Evolutionary conservation across 2,329 filamentous ascomycete species (phyloP).

Genomic region (Botryotinia convoluta): DNA sequence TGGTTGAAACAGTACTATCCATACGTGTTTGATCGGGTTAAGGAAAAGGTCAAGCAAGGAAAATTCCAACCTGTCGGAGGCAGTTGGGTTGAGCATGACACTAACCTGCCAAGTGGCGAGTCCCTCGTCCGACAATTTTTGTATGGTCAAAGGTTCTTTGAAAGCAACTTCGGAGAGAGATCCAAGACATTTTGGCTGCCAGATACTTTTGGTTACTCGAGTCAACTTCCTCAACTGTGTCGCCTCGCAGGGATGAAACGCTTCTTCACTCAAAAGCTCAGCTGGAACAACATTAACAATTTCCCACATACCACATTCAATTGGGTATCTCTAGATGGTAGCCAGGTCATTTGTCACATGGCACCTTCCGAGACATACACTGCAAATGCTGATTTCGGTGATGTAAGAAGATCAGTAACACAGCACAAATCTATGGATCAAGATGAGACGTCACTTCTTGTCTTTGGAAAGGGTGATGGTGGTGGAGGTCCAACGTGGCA

Average conservation of each 20-base stretch:
- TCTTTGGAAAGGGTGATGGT: slow-evolving; percentile 95
- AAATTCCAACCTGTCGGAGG: slow-evolving; percentile 94
- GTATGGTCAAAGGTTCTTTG: slow-evolving; percentile 92
- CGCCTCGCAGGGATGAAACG: slow-evolving; percentile 92
- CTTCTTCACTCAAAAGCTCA: slow-evolving; percentile 97
- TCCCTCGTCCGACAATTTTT: slow-evolving; percentile 91
- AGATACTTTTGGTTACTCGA: slow-evolving; percentile 96
- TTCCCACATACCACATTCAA: slow-evolving; percentile 99
- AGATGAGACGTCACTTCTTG: slow-evolving; percentile 83
- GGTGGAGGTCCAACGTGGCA: slow-evolving; percentile 93
- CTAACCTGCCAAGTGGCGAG: slow-evolving; percentile 94
- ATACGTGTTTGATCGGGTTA: slow-evolving; percentile 83
- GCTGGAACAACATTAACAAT: slow-evolving; percentile 99
- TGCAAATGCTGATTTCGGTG: slow-evolving; percentile 89
- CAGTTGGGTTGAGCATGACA: slow-evolving; percentile 99
- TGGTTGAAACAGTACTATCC: slow-evolving; percentile 93
- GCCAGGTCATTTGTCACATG: slow-evolving; percentile 98
- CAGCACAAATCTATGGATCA: slow-evolving; percentile 96
- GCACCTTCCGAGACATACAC: slow-evolving; percentile 94
- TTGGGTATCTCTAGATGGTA: slow-evolving; percentile 94
- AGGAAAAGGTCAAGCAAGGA: slow-evolving; percentile 84
- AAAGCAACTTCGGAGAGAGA: slow-evolving; percentile 85
- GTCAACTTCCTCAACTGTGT: slow-evolving; percentile 90
- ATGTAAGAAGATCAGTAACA: slow-evolving; percentile 82
- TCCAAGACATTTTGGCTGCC: slow-evolving; percentile 95